Conservation (phyloP, 2,329 filamentous ascomycete species). For the Ophiostoma sp. region DNA sequence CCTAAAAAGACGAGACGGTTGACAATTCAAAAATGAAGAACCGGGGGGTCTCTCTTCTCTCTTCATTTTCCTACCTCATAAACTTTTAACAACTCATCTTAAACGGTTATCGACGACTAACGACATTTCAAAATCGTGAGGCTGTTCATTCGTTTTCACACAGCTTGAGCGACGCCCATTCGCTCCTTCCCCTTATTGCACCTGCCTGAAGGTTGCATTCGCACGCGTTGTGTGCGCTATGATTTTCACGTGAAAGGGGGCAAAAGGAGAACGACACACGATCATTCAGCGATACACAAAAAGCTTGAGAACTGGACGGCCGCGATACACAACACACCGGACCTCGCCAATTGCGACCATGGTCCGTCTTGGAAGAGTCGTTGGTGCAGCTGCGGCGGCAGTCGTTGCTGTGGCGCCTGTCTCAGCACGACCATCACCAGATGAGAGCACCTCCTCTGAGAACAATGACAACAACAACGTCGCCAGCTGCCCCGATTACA, state of each 20-base stretch:
- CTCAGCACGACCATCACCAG: neutral
- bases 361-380: neutral
- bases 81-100: neutral
- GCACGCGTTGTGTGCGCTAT: neutral
- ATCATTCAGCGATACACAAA: no score
- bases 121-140: conserved; percentile 6
- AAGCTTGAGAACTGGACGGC: neutral
- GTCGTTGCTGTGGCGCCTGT: neutral
- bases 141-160: neutral
- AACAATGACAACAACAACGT: neutral
- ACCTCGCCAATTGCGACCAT: neutral
- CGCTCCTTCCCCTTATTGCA: neutral
- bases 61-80: neutral
- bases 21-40: neutral
- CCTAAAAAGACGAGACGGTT: neutral
- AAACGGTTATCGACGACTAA: neutral
- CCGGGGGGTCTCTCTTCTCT: neutral
- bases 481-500: conserved; percentile 31
- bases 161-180: neutral
- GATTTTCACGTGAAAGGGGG: conserved; percentile 17
- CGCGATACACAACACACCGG: neutral
- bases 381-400: neutral
- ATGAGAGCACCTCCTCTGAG: neutral
- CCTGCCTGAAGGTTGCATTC: neutral
- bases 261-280: conserved; percentile 1